Percentiles rank a stretch among this genome's conserved stretches.
These are phyloP conservation scores for Tricholoma matsutake DNA, from an alignment of 768 basidiomycete species.

Conservation along the genomic window DNA sequence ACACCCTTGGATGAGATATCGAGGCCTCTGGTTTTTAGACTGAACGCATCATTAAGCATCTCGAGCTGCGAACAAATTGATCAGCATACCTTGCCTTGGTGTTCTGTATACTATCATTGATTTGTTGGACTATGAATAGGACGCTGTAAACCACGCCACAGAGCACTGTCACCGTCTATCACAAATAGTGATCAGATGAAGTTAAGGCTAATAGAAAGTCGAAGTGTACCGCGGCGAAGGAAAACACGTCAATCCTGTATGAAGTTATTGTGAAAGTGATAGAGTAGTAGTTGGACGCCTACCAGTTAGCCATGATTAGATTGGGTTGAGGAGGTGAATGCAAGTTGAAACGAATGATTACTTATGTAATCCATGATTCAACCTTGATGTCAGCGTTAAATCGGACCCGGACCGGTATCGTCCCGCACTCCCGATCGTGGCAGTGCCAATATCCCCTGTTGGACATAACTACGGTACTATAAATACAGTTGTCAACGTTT, in stretches of 20 bases:
- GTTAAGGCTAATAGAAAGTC: not conserved
- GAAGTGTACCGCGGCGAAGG: not conserved
- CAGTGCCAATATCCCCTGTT: no score
- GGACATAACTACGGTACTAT: no score
- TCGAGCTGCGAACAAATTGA: not conserved
- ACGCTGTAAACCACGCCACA: slow-evolving; percentile 45
- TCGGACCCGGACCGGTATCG: no score
- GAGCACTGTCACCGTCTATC: slow-evolving; percentile 48
- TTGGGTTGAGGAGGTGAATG: no score
- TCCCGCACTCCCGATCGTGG: no score
- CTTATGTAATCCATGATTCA: no score
- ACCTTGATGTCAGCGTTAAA: no score
- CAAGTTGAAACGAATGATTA: no score
- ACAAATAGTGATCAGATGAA: not conserved
- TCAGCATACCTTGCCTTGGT: slow-evolving; percentile 53
- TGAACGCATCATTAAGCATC: slow-evolving; percentile 17
- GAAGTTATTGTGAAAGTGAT: not conserved
- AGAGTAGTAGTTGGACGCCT: not conserved
- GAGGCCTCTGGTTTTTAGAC: slow-evolving; percentile 56
- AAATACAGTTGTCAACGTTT: no score
- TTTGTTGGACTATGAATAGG: slow-evolving; percentile 31
- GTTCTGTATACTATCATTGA: slow-evolving; percentile 42
- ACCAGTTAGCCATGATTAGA: no score
- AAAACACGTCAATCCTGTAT: slow-evolving; percentile 1
- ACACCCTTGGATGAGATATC: slow-evolving; percentile 58